Percentiles rank a stretch among this genome's conserved stretches.
These are phyloP conservation scores for Myxozyma geophila DNA, from an alignment of 805 yeast genomes.

Conservation along the genomic window DNA sequence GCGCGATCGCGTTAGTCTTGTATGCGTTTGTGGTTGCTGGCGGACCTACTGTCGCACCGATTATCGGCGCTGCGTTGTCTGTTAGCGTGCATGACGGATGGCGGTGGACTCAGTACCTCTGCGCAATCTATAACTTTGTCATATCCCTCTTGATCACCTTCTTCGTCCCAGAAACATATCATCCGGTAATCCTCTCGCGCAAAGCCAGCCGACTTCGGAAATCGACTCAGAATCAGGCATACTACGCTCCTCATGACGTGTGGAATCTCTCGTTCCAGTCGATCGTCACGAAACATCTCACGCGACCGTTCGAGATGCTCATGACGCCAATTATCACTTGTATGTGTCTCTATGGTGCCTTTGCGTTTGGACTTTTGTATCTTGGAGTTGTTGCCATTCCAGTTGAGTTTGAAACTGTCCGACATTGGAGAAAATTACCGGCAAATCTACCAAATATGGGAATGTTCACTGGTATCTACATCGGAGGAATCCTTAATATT, in stretches of 20 bases:
- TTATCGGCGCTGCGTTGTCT: slow-evolving; percentile 66
- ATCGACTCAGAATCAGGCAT: slow-evolving; percentile 78
- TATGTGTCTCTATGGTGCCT: slow-evolving; percentile 51
- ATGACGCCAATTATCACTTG: slow-evolving; percentile 53
- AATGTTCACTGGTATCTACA: slow-evolving; percentile 43
- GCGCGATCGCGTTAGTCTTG: slow-evolving; percentile 59
- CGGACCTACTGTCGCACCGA: slow-evolving; percentile 54
- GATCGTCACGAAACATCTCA: slow-evolving; percentile 69
- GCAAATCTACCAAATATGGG: slow-evolving; percentile 37
- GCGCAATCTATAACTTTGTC: slow-evolving; percentile 67
- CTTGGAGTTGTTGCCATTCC: slow-evolving; percentile 51
- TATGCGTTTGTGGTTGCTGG: slow-evolving; percentile 55
- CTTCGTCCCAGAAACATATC: slow-evolving; percentile 50
- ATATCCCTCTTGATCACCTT: slow-evolving; percentile 50
- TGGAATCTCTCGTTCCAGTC: slow-evolving; percentile 71
- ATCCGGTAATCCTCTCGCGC: slow-evolving; percentile 52
- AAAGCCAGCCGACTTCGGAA: slow-evolving; percentile 58
- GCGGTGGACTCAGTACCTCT: slow-evolving; percentile 88
- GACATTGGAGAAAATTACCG: slow-evolving; percentile 23
- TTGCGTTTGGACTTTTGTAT: slow-evolving; percentile 53
- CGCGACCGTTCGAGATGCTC: slow-evolving; percentile 80
- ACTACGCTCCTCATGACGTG: slow-evolving; percentile 93
- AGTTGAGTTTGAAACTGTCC: slow-evolving; percentile 42
- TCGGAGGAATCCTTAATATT: slow-evolving; percentile 41
- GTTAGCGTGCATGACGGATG: slow-evolving; percentile 58